These are phyloP conservation scores for Backusella psychrophila DNA, from an alignment of 192 early-diverging fungal species.

Conservation along the genomic window DNA sequence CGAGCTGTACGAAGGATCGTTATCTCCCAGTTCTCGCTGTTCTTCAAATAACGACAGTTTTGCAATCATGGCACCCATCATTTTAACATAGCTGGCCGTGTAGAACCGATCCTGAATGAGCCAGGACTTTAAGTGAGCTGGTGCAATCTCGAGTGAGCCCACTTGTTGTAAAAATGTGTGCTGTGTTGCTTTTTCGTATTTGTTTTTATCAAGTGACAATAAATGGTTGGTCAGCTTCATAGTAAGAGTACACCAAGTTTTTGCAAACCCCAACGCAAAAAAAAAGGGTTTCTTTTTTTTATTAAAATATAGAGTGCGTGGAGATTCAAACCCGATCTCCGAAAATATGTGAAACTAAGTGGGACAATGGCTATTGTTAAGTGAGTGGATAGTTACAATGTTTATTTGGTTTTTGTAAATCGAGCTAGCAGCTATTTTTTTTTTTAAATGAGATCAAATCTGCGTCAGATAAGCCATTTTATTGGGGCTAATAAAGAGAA, in stretches of 20 bases:
- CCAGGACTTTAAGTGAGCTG: conserved; percentile 15
- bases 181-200: conserved; percentile 19
- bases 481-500: neutral
- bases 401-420: neutral
- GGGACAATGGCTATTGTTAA: neutral
- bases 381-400: neutral
- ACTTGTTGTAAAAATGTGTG: conserved; percentile 19
- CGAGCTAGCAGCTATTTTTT: neutral
- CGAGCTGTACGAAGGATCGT: neutral
- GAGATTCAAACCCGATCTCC: neutral
- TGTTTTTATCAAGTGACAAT: conserved; percentile 17
- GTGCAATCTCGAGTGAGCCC: conserved; percentile 8
- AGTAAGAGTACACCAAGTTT: neutral
- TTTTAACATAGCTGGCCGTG: conserved; percentile 19
- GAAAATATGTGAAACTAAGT: neutral
- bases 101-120: conserved; percentile 24
- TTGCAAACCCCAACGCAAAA: neutral
- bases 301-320: neutral
- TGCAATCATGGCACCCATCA: conserved; percentile 20
- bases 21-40: neutral
- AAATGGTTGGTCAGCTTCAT: conserved; percentile 22
- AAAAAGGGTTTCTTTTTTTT: neutral
- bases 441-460: neutral
- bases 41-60: neutral
- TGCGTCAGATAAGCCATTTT: neutral